Conservation (phyloP, 768 basidiomycete genomes). For the Lyophyllum decastes region DNA sequence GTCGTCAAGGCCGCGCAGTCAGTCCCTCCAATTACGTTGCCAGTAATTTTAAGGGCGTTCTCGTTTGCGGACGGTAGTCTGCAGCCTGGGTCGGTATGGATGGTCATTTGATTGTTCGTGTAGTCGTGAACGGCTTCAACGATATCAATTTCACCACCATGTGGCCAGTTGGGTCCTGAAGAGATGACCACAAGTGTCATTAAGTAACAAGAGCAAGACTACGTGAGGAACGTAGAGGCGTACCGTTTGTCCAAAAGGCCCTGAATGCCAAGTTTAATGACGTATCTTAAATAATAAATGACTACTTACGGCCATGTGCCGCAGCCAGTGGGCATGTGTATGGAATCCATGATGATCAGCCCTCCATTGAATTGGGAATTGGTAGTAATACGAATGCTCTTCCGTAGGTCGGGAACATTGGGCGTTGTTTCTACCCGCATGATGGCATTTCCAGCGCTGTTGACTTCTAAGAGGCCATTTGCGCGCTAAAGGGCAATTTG, state of each 20-base stretch:
- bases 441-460: constrained; percentile 71
- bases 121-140: constrained; percentile 83
- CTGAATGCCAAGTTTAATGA: constrained; percentile 21
- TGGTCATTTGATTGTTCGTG: constrained; percentile 78
- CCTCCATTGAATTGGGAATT: constrained; percentile 60
- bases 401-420: constrained; percentile 63
- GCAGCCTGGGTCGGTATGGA: constrained; percentile 79
- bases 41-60: constrained; percentile 54
- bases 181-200: constrained; percentile 45
- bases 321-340: constrained; percentile 90
- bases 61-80: constrained; percentile 51
- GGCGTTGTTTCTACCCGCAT: constrained; percentile 90
- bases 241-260: constrained; percentile 52
- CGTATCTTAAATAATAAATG: neutral
- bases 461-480: constrained; percentile 66
- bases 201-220: constrained; percentile 15
- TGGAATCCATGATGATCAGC: constrained; percentile 79
- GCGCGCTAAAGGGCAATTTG: constrained; percentile 37
- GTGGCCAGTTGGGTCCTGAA: constrained; percentile 63
- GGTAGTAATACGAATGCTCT: constrained; percentile 79
- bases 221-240: neutral
- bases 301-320: constrained; percentile 75
- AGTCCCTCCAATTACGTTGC: constrained; percentile 65
- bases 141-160: constrained; percentile 79
- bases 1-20: constrained; percentile 74